Conservation (phyloP, 129 eudicot genomes). For the Helichrysum umbraculigerum region DNA sequence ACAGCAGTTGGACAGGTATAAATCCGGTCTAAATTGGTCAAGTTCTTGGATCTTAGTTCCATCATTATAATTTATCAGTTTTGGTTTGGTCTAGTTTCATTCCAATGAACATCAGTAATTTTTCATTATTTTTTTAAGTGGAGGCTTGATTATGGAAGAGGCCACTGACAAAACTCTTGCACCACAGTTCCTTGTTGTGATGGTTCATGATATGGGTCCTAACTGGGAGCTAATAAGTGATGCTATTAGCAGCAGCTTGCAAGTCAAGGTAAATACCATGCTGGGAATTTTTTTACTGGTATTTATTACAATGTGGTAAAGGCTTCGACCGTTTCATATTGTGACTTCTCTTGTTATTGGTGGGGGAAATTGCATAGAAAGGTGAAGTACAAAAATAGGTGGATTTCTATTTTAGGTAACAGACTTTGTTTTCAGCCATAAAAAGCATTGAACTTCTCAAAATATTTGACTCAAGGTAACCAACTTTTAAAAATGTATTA, state of each 20-base stretch:
- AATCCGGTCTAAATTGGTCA: neutral
- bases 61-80: neutral
- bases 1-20: neutral
- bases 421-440: neutral
- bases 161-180: constrained; percentile 21
- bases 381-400: neutral
- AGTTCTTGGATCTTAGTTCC: neutral
- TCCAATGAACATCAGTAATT: neutral
- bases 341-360: neutral
- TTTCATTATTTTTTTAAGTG: neutral
- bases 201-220: constrained; percentile 95
- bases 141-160: constrained; percentile 10
- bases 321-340: constrained; percentile 3
- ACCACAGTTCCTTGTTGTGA: constrained; percentile 83
- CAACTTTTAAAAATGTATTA: neutral
- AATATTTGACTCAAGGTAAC: neutral
- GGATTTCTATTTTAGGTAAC: neutral
- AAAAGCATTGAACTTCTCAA: neutral
- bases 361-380: neutral
- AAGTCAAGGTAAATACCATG: constrained; percentile 57
- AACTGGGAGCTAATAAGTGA: constrained; percentile 97
- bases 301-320: neutral
- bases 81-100: neutral
- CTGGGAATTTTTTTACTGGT: neutral
- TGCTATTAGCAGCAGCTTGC: constrained; percentile 76